Percentiles rank a stretch among this genome's conserved stretches.
These are phyloP conservation scores for Chlorella sorokiniana DNA, from an alignment of 139 green algal genomes.

Conservation along the genomic window DNA sequence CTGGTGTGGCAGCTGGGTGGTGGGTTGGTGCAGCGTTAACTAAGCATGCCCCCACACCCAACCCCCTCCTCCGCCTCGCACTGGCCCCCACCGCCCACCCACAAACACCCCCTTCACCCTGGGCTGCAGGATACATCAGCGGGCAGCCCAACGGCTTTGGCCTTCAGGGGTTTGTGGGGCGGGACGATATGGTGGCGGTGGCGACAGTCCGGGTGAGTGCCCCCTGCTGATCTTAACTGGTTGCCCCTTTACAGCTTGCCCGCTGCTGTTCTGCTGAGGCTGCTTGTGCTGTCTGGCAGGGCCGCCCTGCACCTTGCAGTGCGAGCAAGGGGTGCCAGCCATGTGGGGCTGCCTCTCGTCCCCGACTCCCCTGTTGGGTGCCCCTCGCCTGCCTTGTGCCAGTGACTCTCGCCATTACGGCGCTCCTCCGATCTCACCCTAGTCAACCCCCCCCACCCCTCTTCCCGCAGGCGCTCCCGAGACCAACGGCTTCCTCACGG, in stretches of 20 bases:
- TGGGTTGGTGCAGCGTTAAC: no score
- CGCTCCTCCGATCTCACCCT: neutral
- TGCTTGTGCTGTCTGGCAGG: no score
- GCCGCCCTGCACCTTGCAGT: no score
- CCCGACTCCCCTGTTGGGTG: no score
- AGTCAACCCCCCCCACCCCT: neutral
- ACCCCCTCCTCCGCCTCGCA: neutral
- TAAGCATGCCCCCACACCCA: no score
- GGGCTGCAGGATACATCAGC: conserved; percentile 12
- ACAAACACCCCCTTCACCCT: neutral
- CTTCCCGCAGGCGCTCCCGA: conserved; percentile 22
- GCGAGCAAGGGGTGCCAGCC: no score
- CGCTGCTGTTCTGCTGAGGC: neutral
- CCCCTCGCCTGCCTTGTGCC: no score
- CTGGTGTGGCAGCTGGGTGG: no score
- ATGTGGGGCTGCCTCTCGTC: no score
- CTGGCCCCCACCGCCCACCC: neutral
- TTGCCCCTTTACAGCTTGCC: no score
- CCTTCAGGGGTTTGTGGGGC: neutral
- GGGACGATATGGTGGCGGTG: conserved; percentile 7
- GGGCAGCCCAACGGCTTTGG: conserved; percentile 6
- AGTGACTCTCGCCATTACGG: no score
- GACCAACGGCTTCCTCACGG: conserved; percentile 36
- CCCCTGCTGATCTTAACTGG: neutral
- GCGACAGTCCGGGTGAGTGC: conserved; percentile 10